Evolutionary conservation across 805 yeast genomes (phyloP).

Genomic region (Yamadazyma sp.): DNA sequence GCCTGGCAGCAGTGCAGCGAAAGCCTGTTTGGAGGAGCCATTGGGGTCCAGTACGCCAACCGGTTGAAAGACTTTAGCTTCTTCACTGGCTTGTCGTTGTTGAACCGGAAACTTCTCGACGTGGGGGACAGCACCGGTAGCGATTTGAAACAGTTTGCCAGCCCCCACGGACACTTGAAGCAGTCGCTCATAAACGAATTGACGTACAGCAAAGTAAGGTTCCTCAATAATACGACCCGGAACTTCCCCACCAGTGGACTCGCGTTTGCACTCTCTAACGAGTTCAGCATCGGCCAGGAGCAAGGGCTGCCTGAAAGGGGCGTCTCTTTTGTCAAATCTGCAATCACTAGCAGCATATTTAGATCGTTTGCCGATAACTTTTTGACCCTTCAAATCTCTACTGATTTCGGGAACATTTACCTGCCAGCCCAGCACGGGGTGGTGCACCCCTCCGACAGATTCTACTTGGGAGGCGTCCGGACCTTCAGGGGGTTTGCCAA

Average conservation of each 20-base stretch:
- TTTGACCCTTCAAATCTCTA: slow-evolving; percentile 50
- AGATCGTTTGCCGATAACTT: slow-evolving; percentile 44
- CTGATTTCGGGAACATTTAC: slow-evolving; percentile 57
- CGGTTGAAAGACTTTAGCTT: slow-evolving; percentile 20
- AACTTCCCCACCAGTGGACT: slow-evolving; percentile 49
- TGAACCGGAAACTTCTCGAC: slow-evolving; percentile 55
- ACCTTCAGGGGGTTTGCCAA: slow-evolving; percentile 69
- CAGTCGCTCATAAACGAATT: slow-evolving; percentile 31
- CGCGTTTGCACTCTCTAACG: slow-evolving; percentile 62
- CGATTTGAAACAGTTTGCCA: slow-evolving; percentile 28
- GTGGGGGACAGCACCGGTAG: slow-evolving; percentile 54
- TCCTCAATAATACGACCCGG: slow-evolving; percentile 23
- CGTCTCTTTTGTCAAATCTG: slow-evolving; percentile 34
- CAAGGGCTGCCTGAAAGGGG: slow-evolving; percentile 21
- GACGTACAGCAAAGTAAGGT: slow-evolving; percentile 22
- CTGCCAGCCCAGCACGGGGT: slow-evolving; percentile 21
- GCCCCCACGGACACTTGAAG: slow-evolving; percentile 35
- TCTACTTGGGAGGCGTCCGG: slow-evolving; percentile 78
- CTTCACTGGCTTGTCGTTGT: slow-evolving; percentile 57
- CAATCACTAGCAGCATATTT: slow-evolving; percentile 29
- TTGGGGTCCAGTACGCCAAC: slow-evolving; percentile 47
- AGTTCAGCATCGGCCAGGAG: slow-evolving; percentile 39
- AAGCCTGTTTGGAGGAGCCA: slow-evolving; percentile 49
- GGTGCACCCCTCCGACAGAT: slow-evolving; percentile 73
- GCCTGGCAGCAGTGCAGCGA: slow-evolving; percentile 55